Conservation (phyloP, 129 eudicot species). For the Ambrosia trifida region DNA sequence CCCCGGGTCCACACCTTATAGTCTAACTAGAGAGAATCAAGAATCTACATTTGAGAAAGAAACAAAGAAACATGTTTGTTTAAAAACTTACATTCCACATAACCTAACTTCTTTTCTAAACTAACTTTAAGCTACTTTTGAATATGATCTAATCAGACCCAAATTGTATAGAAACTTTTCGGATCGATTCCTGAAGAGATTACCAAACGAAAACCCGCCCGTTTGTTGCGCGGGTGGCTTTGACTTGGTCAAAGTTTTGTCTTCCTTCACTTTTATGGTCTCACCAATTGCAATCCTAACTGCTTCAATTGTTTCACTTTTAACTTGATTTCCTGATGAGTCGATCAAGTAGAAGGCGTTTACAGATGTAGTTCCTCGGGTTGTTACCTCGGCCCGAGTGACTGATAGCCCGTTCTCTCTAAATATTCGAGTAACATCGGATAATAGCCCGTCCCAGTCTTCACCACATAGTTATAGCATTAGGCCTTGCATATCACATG, state of each 20-base stretch:
- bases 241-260: conserved; percentile 34
- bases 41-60: conserved; percentile 32
- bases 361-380: conserved; percentile 66
- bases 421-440: conserved; percentile 80
- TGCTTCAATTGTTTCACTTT: conserved; percentile 68
- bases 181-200: conserved; percentile 55
- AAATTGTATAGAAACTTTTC: conserved; percentile 71
- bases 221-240: conserved; percentile 39
- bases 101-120: conserved; percentile 19
- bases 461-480: conserved; percentile 71
- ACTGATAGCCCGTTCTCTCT: conserved; percentile 84
- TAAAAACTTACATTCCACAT: not conserved
- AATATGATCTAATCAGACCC: conserved; percentile 71
- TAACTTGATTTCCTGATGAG: conserved; percentile 59
- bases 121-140: conserved; percentile 33
- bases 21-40: not conserved
- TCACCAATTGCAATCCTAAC: conserved; percentile 63
- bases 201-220: conserved; percentile 62
- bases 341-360: conserved; percentile 73
- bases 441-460: conserved; percentile 69
- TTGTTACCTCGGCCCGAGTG: conserved; percentile 79
- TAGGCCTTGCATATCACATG: conserved; percentile 50
- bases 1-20: no score
- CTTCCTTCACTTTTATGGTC: conserved; percentile 60
- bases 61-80: conserved; percentile 23